Conservation (phyloP, 768 basidiomycete genomes). For the Termitomyces sp. region DNA sequence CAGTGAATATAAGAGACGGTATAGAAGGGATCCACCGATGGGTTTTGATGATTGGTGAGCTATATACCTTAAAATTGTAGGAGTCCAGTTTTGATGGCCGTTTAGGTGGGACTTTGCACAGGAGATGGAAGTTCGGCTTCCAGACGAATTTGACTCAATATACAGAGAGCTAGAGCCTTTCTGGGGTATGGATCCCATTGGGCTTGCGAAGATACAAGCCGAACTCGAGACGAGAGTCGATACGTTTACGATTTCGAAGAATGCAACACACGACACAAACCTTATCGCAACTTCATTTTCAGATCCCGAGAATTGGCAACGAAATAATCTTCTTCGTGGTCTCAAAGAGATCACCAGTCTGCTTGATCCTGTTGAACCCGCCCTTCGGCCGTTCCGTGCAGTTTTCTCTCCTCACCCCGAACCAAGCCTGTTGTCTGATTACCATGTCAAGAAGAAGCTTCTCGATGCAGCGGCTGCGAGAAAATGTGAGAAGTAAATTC, state of each 20-base stretch:
- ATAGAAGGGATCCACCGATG: slow-evolving; percentile 58
- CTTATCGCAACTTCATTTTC: slow-evolving; percentile 18
- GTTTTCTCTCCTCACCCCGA: slow-evolving; percentile 35
- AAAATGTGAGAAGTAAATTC: slow-evolving; percentile 17
- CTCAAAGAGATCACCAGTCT: slow-evolving; percentile 23
- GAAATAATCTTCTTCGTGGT: slow-evolving; percentile 16
- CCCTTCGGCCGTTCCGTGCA: slow-evolving; percentile 33
- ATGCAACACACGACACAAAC: slow-evolving; percentile 16
- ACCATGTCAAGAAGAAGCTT: slow-evolving; percentile 22
- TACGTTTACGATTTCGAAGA: slow-evolving; percentile 37
- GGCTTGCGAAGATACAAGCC: slow-evolving; percentile 29
- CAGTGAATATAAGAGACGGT: slow-evolving; percentile 59
- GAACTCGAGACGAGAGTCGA: slow-evolving; percentile 32
- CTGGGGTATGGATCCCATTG: slow-evolving; percentile 55
- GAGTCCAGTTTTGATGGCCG: background rate
- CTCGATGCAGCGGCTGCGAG: slow-evolving; percentile 26
- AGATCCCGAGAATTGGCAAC: slow-evolving; percentile 16
- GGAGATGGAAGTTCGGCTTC: slow-evolving; percentile 66
- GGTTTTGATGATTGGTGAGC: slow-evolving; percentile 77
- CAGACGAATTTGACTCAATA: slow-evolving; percentile 84
- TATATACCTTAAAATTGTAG: background rate
- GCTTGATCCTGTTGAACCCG: slow-evolving; percentile 29
- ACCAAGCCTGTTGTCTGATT: slow-evolving; percentile 29
- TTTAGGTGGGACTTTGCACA: slow-evolving; percentile 51
- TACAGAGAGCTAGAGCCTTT: slow-evolving; percentile 76